phyloP scores from a whole-genome alignment of 2,329 filamentous ascomycete genomes.

The Arachnopeziza araneosa region DNA sequence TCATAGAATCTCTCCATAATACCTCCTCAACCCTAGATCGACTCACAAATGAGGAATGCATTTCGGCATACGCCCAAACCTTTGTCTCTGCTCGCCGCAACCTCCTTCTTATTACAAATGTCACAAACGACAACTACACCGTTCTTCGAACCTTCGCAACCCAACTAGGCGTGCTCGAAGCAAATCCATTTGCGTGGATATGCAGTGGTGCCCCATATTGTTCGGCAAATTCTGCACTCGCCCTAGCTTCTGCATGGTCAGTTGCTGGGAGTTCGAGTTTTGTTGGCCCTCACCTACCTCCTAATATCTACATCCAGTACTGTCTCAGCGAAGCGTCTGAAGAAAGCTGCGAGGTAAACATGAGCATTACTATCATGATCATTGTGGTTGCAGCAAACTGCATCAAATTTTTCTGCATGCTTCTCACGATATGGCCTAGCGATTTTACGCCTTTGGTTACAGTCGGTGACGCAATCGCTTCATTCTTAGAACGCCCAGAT shows the following conservation, averaged over 20 bases:
- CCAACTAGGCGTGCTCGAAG: neutral
- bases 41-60: neutral
- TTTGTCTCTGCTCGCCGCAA: neutral
- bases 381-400: neutral
- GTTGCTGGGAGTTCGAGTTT: too few species aligned
- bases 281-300: neutral
- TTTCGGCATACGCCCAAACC: neutral
- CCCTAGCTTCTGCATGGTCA: neutral
- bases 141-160: neutral
- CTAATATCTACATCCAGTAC: neutral
- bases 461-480: slow-evolving; percentile 33
- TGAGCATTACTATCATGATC: neutral
- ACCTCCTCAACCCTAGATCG: neutral
- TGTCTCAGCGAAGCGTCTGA: neutral
- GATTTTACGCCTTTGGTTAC: slow-evolving; percentile 21
- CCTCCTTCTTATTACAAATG: neutral
- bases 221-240: neutral
- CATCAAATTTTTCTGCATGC: neutral
- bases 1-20: neutral
- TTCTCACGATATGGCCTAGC: neutral
- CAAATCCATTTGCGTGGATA: neutral
- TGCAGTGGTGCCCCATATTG: neutral
- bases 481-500: slow-evolving; percentile 32
- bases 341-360: neutral
- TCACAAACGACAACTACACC: neutral